Percentiles rank a stretch among this genome's conserved stretches.
These are phyloP conservation scores for Tulasnella sp. DNA, from an alignment of 768 basidiomycete species.

Conservation along the genomic window DNA sequence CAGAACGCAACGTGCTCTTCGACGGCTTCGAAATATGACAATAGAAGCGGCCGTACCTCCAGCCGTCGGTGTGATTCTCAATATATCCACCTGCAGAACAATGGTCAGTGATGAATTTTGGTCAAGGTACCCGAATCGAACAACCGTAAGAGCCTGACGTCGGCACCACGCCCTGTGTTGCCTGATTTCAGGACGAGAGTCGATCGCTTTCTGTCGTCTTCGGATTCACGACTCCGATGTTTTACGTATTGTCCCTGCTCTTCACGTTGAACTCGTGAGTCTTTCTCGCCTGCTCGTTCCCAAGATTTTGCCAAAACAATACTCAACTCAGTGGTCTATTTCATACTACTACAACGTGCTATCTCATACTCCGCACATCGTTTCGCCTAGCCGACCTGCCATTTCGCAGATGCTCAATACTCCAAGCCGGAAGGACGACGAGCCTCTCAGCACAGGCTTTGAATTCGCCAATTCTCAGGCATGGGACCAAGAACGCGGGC, in stretches of 20 bases:
- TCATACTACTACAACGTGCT: no score
- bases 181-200: not conserved
- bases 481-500: no score
- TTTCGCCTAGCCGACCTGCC: no score
- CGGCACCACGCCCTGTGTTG: not conserved
- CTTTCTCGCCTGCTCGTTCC: not conserved
- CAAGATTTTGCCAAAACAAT: not conserved
- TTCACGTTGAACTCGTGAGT: slow-evolving; percentile 20
- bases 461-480: no score
- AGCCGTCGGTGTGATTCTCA: not conserved
- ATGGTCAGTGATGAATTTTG: not conserved
- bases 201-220: not conserved
- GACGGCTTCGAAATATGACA: not conserved
- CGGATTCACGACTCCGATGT: not conserved
- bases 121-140: not conserved
- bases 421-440: no score
- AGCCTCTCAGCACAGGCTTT: no score
- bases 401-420: no score
- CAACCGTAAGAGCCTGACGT: no score
- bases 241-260: not conserved
- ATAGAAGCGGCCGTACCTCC: slow-evolving; percentile 14
- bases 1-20: not conserved
- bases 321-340: no score
- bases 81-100: not conserved
- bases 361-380: no score